Percentiles rank a stretch among this genome's conserved stretches.
Evolutionary conservation across 768 basidiomycete species (phyloP).

Genomic region (Suillus clintonianus): DNA sequence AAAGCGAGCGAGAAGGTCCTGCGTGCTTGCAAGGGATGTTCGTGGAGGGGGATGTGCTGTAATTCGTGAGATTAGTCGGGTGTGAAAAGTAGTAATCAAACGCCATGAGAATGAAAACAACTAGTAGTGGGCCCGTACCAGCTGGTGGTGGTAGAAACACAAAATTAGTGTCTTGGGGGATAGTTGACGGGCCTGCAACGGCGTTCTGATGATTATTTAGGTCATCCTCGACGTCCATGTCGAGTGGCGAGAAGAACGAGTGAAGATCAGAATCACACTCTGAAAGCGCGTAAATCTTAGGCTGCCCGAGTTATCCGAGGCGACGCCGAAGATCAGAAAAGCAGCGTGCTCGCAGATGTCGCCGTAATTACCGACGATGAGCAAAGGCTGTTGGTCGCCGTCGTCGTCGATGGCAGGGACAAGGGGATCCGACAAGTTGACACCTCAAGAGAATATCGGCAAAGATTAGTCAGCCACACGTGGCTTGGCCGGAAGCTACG

Average conservation of each 20-base stretch:
- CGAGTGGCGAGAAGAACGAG: conserved; percentile 16
- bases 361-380: conserved; percentile 33
- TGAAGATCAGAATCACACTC: conserved; percentile 26
- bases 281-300: conserved; percentile 17
- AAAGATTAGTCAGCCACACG: conserved; percentile 31
- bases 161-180: conserved; percentile 19
- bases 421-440: conserved; percentile 36
- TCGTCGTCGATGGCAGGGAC: conserved; percentile 37
- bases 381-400: conserved; percentile 25
- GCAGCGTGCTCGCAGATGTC: conserved; percentile 1
- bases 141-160: conserved; percentile 33
- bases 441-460: conserved; percentile 24
- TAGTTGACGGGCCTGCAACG: conserved; percentile 62
- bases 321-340: not conserved
- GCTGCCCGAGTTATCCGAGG: conserved; percentile 6
- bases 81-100: conserved; percentile 6
- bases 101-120: conserved; percentile 3
- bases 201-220: conserved; percentile 46
- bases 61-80: conserved; percentile 17
- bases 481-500: conserved; percentile 11
- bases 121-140: conserved; percentile 27
- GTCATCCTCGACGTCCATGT: conserved; percentile 31
- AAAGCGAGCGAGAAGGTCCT: conserved; percentile 77
- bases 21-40: conserved; percentile 65
- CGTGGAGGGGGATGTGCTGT: conserved; percentile 33